Base-by-base conservation (phyloP, 2,329 filamentous ascomycete genomes). In the Lomentospora prolificans region DNA sequence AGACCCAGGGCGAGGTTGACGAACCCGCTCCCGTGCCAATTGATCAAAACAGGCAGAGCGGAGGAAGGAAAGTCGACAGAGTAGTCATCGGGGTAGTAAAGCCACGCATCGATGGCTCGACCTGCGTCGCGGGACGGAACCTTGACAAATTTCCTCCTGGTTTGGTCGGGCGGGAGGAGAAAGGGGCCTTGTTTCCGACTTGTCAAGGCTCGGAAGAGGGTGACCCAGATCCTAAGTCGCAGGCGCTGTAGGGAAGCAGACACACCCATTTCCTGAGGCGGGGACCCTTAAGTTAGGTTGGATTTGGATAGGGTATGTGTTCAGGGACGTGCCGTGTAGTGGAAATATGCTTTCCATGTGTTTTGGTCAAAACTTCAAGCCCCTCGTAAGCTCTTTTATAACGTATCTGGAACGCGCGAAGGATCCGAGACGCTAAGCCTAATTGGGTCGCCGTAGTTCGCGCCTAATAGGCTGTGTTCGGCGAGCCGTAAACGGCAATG, bases 71-170 rank as follows among this genome's bases (percentile, higher is more conserved):
- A 33, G 2, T 3, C n/a, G 0, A 53, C 24, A 12, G 58, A 46
- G 5, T 59, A 55, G 6, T 55, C 48, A 1, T 50, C 52, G 0
- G 61, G 62, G 4, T 61, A 58, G 53, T 69, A 69, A 3, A 69
- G 17, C 60, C 65, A 67, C 0, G 61, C 62, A 1, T 61, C 57
- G 25, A 69, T 66, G 25, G 60, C 62, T 8, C 65, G 64, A 2
- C 59, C 60, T 0, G 56, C 50, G 7, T 66, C 59, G 1, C 65
- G 66, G 0, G 65, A 67, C 9, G 67, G 65, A n/a, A 69, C 63
- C n/a, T 53, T 59, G 1, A 60, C 54, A 1, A 4, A 1, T 36
- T 58, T 63, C 22, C 41, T 46, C 41, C 19, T 46, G 9, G 22
- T 9, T 9, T 17, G n/a, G n/a, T 17, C 41, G 4, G 41, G 41